Base-by-base conservation (phyloP, 106 monocot species). In the Dendrobium chrysotoxum region DNA sequence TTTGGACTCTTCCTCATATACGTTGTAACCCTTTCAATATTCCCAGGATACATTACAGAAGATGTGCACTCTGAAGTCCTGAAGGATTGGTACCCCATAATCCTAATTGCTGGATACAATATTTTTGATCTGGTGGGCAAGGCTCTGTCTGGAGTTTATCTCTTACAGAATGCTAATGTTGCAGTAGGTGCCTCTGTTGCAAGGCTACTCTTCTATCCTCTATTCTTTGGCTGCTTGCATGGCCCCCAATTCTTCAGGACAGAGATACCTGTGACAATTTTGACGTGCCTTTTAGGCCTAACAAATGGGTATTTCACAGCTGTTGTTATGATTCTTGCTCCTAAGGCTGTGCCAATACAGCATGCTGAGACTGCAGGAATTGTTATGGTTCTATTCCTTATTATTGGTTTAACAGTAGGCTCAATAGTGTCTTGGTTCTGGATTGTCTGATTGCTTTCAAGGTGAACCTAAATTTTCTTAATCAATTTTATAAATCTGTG, bases 351-450 rank as follows among this genome's bases (percentile, higher is more conserved):
- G 78, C 85, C 90, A 0, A 87, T 90, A 71, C 87, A 90, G 70
- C 90, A 87, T 79, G n/a, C 90, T 7, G 90, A 90, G 81, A 87
- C 83, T 23, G 87, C 87, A 17, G 90, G 87, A 66, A 90, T 90
- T 50, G 87, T 87, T 6, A 77, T 83, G 15, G 90, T 90, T 11
- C 10, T 90, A 31, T 90, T 89, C 75, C 76, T 89, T 16, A 82
- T 79, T 5, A 5, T 79, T 77, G 89, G 89, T 3, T 72, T 89
- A 30, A 31, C 65, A 4, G 30, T 44, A 28, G 89, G 89, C 16
- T 86, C 89, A 10, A 0, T 89, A 18, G 84, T 89, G 13, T 72
- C 89, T 70, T 89, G 89, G 89, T 84, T 89, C 54, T 89, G 89
- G 89, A 81, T 89, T 26, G 82, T 89, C 18, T 89, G 44, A 72